Percentiles rank a stretch among this genome's conserved stretches.
phyloP scores from a whole-genome alignment of 2,329 filamentous ascomycete species.

The Aspergillus tanneri region DNA sequence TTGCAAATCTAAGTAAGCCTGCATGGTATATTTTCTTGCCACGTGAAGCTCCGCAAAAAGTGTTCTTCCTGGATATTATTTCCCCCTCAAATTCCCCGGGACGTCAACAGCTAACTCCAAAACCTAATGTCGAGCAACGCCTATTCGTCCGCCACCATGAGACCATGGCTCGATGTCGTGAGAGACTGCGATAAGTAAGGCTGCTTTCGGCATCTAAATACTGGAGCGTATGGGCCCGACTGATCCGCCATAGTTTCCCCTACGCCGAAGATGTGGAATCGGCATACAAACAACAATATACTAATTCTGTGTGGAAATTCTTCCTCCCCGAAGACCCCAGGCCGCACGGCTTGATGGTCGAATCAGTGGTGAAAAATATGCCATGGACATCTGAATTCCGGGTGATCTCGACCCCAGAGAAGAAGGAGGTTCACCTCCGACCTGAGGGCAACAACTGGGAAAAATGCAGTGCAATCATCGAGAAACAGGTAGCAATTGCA shows the following conservation, averaged over 20 bases:
- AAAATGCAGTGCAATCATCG: conserved; percentile 6
- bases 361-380: conserved; percentile 7
- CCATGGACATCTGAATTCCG: conserved; percentile 13
- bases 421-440: conserved; percentile 9
- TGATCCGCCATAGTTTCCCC: conserved; percentile 4
- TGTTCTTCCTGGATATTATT: too few relatives aligned
- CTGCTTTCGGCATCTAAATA: background rate
- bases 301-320: conserved; percentile 10
- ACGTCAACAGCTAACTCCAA: too few relatives aligned
- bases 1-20: too few relatives aligned
- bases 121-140: too few relatives aligned
- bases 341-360: conserved; percentile 10
- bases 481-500: conserved; percentile 2
- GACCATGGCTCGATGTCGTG: conserved; percentile 5
- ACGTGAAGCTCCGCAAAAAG: too few relatives aligned
- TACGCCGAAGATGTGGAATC: conserved; percentile 11
- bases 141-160: too few relatives aligned
- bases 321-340: conserved; percentile 10
- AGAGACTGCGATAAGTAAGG: conserved; percentile 9
- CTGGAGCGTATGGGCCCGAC: background rate
- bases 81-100: too few relatives aligned
- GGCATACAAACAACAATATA: background rate
- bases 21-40: too few relatives aligned
- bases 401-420: background rate
- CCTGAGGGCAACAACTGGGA: conserved; percentile 1